Base-by-base conservation (phyloP, 768 basidiomycete genomes). In the Suillus sp. region DNA sequence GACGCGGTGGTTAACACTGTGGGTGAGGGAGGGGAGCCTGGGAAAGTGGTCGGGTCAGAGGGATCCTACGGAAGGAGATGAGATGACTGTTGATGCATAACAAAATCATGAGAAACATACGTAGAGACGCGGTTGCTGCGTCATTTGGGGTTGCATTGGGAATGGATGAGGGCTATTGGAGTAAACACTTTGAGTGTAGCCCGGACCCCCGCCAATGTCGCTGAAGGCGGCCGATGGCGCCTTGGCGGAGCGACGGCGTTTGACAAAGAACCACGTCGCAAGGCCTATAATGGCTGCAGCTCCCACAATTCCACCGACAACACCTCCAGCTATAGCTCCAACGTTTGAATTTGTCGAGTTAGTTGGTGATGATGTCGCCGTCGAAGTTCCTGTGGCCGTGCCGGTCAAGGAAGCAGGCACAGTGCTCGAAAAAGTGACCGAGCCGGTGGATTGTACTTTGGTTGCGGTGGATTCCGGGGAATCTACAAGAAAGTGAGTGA, bases 251-350 rank as follows among this genome's bases (percentile, higher is more conserved):
- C 75, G 75, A 25, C 69, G 71, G 45, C 66, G 76, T 43, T 55
- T 71, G 42, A 66, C 69, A 35, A 74, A 65, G 65, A 81, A 78
- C 78, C 81, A 87, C 59, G 80, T 67, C 7, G 74, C 48, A 8
- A 68, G 65, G 1, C 72, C 81, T 5, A 68, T 79, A 14, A 87
- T 72, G 51, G 82, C 65, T 9, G 78, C 81, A 22, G 84, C 62
- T n/a, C 72, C 78, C 32, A 84, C 78, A 1, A 89, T 63, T n/a
- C 89, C 88, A 45, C 88, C 88, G 0, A 83, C 85, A 42, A 89
- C 88, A 22, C 84, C 85, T 2, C 86, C 87, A 2, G 83, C 79
- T 45, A 89, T 88, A 8, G 85, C 84, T 3, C 83, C 86, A 1
- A 82, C 75, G 66, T 84, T 75, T 20, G 66, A 61, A n/a, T 14